Percentiles rank a stretch among this genome's conserved stretches.
These are phyloP conservation scores for Tetratostichococcus sp. DNA, from an alignment of 139 green algal species.

Conservation along the genomic window DNA sequence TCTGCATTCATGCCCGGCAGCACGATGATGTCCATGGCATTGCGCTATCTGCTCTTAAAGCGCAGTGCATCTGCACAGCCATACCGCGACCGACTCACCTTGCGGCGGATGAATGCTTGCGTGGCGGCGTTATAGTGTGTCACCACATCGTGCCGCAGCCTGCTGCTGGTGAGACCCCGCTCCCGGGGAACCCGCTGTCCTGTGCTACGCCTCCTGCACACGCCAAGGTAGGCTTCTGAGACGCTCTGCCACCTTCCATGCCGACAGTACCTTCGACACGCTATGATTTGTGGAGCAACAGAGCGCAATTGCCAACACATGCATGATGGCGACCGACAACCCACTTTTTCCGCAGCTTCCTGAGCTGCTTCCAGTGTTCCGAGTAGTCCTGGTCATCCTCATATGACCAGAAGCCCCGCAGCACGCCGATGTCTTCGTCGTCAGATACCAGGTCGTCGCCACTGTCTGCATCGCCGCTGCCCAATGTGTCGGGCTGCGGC, in stretches of 20 bases:
- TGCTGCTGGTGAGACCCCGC: constrained; percentile 13
- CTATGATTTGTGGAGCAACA: too few relatives aligned
- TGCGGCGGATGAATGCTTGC: constrained; percentile 61
- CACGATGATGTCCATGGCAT: too few relatives aligned
- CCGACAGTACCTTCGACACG: too few relatives aligned
- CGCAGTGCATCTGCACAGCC: too few relatives aligned
- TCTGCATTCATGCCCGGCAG: too few relatives aligned
- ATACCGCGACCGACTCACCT: too few relatives aligned
- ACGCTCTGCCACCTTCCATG: too few relatives aligned
- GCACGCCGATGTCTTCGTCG: constrained; percentile 40
- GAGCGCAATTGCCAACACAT: too few relatives aligned
- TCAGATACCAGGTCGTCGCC: constrained; percentile 34
- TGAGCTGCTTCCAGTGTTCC: constrained; percentile 8
- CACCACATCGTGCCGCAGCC: constrained; percentile 44
- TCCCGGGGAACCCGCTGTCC: constrained; percentile 2
- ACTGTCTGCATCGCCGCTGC: not conserved
- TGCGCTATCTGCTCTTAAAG: too few relatives aligned
- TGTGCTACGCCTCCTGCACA: constrained; percentile 4
- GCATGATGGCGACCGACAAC: too few relatives aligned
- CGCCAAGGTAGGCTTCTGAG: not conserved
- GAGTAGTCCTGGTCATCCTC: constrained; percentile 32
- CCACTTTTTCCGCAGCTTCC: constrained; percentile 1
- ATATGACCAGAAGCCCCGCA: constrained; percentile 62
- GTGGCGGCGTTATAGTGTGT: constrained; percentile 70
- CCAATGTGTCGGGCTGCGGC: constrained; percentile 7